These are phyloP conservation scores for Suhomyces maxii DNA, from an alignment of 1,139 yeast genomes.

Conservation along the genomic window DNA sequence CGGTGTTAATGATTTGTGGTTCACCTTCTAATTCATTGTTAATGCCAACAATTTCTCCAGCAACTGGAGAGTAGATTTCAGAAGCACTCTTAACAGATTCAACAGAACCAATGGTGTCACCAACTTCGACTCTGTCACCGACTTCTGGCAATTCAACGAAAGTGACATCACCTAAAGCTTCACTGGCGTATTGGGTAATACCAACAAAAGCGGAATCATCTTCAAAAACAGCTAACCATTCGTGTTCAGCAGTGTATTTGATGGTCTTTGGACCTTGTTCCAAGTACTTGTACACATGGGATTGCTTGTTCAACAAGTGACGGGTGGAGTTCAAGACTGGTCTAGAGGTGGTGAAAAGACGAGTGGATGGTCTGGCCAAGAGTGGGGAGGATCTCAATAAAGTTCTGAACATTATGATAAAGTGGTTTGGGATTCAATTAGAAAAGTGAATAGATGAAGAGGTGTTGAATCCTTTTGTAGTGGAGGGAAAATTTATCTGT, in stretches of 20 bases:
- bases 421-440: not conserved
- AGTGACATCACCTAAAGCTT: constrained; percentile 97
- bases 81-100: constrained; percentile 94
- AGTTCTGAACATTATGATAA: constrained; percentile 12
- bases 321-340: constrained; percentile 35
- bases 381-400: constrained; percentile 8
- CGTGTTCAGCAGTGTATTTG: constrained; percentile 87
- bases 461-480: constrained; percentile 3
- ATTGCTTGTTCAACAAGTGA: constrained; percentile 52
- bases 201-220: constrained; percentile 88
- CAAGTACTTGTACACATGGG: constrained; percentile 51
- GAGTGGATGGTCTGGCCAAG: constrained; percentile 10
- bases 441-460: constrained; percentile 1
- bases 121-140: constrained; percentile 63
- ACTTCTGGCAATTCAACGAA: constrained; percentile 86
- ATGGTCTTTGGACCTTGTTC: constrained; percentile 52
- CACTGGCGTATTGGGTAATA: constrained; percentile 92
- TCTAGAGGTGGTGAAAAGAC: constrained; percentile 17
- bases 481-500: constrained; percentile 4
- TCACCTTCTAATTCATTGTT: constrained; percentile 64
- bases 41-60: constrained; percentile 72
- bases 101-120: constrained; percentile 88
- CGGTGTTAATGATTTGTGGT: constrained; percentile 80
- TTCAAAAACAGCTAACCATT: constrained; percentile 86
- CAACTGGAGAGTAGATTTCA: constrained; percentile 87